Evolutionary conservation across 176 grass and related monocot genomes (phyloP), one percentile per base, ranked within the genome.

Genomic region (Microstegium vimineum): DNA sequence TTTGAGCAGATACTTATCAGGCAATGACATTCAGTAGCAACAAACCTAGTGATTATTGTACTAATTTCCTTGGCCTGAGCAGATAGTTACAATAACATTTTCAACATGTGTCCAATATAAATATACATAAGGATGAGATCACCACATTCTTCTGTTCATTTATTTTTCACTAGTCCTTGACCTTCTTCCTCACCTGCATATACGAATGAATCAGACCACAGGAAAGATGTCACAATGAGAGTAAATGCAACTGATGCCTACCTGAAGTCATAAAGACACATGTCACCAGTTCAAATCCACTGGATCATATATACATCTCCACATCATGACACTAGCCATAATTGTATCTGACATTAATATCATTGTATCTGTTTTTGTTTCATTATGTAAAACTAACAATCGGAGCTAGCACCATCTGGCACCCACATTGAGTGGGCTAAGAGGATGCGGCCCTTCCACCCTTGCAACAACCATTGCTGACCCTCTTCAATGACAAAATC

Each of bases 391-490:
- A 38, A 40, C 20, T 68, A 38, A n/a, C 20, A 69, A 22, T 40
- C 0, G 4, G 5, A 69, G 20, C 10, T 38, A 69, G 66, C 20
- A 10, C 57, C 68, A 3, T 47, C 81, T 11, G 69, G 76, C 60
- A 38, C 69, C 86, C 90, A 92, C 33, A 85, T 79, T 18, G 89
- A 87, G 26, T 87, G 46, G 22, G 71, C 84, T 5, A 84, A 80
- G 7, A 90, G 74, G 26, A 87, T 83, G 14, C 84, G 84, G 0
- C 89, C 89, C 32, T 92, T 92, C 90, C 90, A 92, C 5, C 86
- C 90, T 7, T 79, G 79, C n/a, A 90, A 67, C 60, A 87, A 75
- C 89, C 84, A 90, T 27, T 46, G 54, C 73, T 90, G 73, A 76
- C 79, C 80, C 32, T 62, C 80, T 69, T 90, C 89, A 22, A 90